These are phyloP conservation scores for Metschnikowia reukaufii DNA, from an alignment of 805 yeast species.

Conservation along the genomic window DNA sequence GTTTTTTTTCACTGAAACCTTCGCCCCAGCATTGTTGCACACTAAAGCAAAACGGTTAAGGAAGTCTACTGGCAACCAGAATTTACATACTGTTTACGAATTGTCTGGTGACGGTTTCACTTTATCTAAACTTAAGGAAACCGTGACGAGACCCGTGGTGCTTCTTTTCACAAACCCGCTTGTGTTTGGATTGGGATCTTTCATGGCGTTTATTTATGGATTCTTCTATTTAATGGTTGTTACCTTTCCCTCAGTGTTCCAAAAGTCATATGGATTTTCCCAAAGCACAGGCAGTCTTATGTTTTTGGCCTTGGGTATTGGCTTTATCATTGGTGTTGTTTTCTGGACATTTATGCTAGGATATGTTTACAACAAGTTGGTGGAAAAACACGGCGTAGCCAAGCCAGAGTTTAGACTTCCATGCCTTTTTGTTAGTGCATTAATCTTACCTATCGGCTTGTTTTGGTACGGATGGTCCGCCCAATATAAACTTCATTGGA, in stretches of 20 bases:
- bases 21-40: conserved; percentile 34
- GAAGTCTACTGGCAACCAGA: conserved; percentile 34
- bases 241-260: conserved; percentile 36
- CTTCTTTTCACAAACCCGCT: conserved; percentile 37
- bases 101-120: conserved; percentile 31
- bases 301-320: conserved; percentile 42
- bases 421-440: conserved; percentile 32
- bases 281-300: conserved; percentile 35
- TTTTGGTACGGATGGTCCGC: conserved; percentile 45
- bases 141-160: conserved; percentile 34
- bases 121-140: conserved; percentile 23
- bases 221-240: conserved; percentile 43
- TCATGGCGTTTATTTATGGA: conserved; percentile 44
- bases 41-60: conserved; percentile 29
- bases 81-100: conserved; percentile 40
- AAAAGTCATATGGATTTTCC: conserved; percentile 32
- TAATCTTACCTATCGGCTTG: conserved; percentile 37
- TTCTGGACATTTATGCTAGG: conserved; percentile 32
- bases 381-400: conserved; percentile 30
- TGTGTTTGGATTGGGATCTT: conserved; percentile 41
- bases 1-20: conserved; percentile 35
- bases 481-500: conserved; percentile 36
- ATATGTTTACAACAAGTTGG: conserved; percentile 25
- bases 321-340: conserved; percentile 33
- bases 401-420: conserved; percentile 42